Percentiles rank a stretch among this genome's conserved stretches.
These are phyloP conservation scores for Calonectria leucothoes DNA, from an alignment of 2,329 filamentous ascomycete genomes.

Conservation along the genomic window DNA sequence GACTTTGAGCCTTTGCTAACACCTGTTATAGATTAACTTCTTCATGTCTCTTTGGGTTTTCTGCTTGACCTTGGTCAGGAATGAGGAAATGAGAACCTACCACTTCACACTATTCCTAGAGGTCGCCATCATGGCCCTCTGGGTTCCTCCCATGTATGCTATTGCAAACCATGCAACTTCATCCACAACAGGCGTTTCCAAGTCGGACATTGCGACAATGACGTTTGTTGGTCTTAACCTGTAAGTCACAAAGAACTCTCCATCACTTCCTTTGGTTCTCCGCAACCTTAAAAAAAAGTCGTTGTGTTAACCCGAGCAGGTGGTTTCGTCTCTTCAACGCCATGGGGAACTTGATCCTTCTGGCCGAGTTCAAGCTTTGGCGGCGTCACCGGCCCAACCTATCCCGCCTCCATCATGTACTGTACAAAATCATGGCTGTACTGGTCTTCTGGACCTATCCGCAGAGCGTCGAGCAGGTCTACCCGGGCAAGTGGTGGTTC, in stretches of 20 bases:
- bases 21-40: constrained; percentile 48
- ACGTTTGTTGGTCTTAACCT: constrained; percentile 52
- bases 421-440: constrained; percentile 44
- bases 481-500: constrained; percentile 47
- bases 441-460: constrained; percentile 57
- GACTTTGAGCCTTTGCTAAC: background rate
- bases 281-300: background rate
- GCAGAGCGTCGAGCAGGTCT: constrained; percentile 52
- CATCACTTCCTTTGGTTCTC: background rate
- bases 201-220: constrained; percentile 44
- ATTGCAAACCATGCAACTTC: constrained; percentile 36
- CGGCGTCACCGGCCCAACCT: constrained; percentile 47
- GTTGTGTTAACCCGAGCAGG: constrained; percentile 37
- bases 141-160: constrained; percentile 40
- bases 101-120: constrained; percentile 53
- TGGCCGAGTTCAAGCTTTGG: constrained; percentile 53
- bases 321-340: constrained; percentile 52
- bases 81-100: constrained; percentile 52
- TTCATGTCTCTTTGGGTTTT: constrained; percentile 50
- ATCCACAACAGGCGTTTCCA: constrained; percentile 8
- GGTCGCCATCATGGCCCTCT: constrained; percentile 35
- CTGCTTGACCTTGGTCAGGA: constrained; percentile 47
- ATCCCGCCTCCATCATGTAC: constrained; percentile 34
- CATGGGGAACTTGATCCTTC: constrained; percentile 51
- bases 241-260: constrained; percentile 43